Percentiles rank a stretch among this genome's conserved stretches.
Conservation (phyloP, 345 rosid species). For the Salix dunnii region DNA sequence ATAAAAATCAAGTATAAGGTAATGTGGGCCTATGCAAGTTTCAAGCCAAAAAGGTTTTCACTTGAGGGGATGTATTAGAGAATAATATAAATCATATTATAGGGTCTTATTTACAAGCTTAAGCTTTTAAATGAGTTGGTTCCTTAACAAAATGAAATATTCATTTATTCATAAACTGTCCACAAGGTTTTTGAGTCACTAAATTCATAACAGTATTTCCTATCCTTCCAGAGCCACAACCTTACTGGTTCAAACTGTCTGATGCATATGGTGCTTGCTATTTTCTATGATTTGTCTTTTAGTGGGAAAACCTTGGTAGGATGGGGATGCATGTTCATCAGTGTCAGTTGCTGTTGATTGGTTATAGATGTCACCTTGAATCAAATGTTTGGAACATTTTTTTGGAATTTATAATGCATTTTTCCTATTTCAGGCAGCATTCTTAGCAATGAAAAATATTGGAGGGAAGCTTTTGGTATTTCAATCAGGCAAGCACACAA, state of each 20-base stretch:
- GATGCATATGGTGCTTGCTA: not conserved
- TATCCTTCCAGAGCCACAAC: not conserved
- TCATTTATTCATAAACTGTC: not conserved
- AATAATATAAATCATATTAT: too few relatives aligned
- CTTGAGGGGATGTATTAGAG: too few relatives aligned
- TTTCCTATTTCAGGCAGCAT: slow-evolving; percentile 61
- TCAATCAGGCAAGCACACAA: slow-evolving; percentile 74
- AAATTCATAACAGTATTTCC: not conserved
- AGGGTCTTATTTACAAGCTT: too few relatives aligned
- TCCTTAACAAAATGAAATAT: not conserved
- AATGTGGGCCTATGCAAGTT: too few relatives aligned
- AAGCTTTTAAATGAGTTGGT: too few relatives aligned
- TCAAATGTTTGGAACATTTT: not conserved
- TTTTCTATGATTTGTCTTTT: not conserved
- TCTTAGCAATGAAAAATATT: slow-evolving; percentile 86
- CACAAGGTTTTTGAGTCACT: not conserved
- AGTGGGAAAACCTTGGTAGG: not conserved
- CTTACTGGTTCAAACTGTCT: not conserved
- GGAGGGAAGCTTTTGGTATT: slow-evolving; percentile 96
- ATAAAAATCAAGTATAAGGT: too few relatives aligned
- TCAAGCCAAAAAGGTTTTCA: too few relatives aligned
- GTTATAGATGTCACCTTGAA: not conserved
- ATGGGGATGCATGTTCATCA: not conserved
- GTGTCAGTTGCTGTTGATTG: not conserved
- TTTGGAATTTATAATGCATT: not conserved